These are phyloP conservation scores for Mucor circinelloides DNA, from an alignment of 371 early-diverging fungal species.

Conservation along the genomic window DNA sequence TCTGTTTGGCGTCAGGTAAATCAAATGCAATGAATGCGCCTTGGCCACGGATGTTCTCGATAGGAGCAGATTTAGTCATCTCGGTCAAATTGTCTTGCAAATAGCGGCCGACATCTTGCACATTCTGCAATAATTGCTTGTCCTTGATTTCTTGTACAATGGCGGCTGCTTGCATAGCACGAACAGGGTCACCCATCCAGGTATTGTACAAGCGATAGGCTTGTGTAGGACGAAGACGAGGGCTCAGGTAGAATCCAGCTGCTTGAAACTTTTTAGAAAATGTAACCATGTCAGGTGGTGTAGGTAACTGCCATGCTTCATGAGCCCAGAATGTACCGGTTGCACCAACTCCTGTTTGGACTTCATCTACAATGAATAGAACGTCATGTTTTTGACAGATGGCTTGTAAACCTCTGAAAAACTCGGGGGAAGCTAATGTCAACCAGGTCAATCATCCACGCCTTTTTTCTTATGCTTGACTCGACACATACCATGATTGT, in stretches of 20 bases:
- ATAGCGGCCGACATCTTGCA: constrained; percentile 59
- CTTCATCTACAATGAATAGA: constrained; percentile 83
- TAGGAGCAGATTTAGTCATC: constrained; percentile 31
- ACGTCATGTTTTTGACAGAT: constrained; percentile 67
- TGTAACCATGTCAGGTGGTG: constrained; percentile 76
- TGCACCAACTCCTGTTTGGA: constrained; percentile 85
- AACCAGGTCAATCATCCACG: not conserved
- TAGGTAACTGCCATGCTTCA: constrained; percentile 68
- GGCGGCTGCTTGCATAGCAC: constrained; percentile 68
- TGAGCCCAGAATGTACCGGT: constrained; percentile 85
- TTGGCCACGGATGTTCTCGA: constrained; percentile 61
- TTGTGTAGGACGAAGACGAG: constrained; percentile 59
- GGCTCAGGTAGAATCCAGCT: constrained; percentile 69
- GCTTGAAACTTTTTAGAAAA: constrained; percentile 82
- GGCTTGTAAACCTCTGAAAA: constrained; percentile 66
- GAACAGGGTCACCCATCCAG: constrained; percentile 77
- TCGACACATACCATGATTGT: constrained; percentile 53
- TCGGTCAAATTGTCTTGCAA: constrained; percentile 48
- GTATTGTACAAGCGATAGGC: constrained; percentile 76
- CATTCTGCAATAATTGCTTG: constrained; percentile 58
- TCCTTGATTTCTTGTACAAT: constrained; percentile 63
- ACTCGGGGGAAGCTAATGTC: constrained; percentile 61
- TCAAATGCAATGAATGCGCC: constrained; percentile 78
- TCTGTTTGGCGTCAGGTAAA: constrained; percentile 47
- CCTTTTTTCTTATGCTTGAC: no score